These are phyloP conservation scores for Rachicladosporium sp. DNA, from an alignment of 2,329 filamentous ascomycete species.

Conservation along the genomic window DNA sequence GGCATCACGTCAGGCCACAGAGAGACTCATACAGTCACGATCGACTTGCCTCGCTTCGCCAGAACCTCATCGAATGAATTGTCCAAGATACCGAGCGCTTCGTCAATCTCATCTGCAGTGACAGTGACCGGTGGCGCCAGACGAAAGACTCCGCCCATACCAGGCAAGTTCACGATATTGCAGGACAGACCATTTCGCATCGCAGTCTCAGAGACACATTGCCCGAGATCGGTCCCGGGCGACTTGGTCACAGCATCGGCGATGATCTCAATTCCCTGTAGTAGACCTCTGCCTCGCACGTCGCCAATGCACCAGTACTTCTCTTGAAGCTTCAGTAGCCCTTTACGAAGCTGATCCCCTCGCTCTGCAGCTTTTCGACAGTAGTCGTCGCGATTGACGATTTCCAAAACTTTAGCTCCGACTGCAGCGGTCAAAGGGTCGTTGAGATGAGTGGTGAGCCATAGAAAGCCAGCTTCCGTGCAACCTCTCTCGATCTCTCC, in stretches of 20 bases:
- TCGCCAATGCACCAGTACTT: conserved; percentile 17
- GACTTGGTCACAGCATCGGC: conserved; percentile 10
- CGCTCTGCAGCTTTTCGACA: conserved; percentile 7
- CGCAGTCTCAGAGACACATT: conserved; percentile 10
- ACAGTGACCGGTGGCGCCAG: conserved; percentile 15
- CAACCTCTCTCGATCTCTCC: conserved; percentile 10
- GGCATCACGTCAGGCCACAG: too few relatives aligned
- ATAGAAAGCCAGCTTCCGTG: conserved; percentile 11
- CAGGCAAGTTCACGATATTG: conserved; percentile 13
- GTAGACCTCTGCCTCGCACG: conserved; percentile 13
- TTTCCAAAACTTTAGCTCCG: conserved; percentile 15
- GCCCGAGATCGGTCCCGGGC: conserved; percentile 11
- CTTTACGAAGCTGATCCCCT: conserved; percentile 10
- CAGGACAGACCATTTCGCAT: conserved; percentile 13
- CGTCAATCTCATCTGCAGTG: conserved; percentile 19
- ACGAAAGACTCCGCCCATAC: conserved; percentile 14
- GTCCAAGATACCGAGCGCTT: conserved; percentile 44
- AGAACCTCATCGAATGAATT: conserved; percentile 33
- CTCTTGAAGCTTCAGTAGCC: conserved; percentile 9
- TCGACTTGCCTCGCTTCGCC: not conserved
- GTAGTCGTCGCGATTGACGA: conserved; percentile 13
- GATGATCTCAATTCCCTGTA: conserved; percentile 15
- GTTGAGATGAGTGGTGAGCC: conserved; percentile 16
- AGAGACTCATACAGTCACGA: too few relatives aligned
- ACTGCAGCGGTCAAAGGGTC: conserved; percentile 16